phyloP scores from a whole-genome alignment of 768 basidiomycete genomes.

The Polyporus arcularius region DNA sequence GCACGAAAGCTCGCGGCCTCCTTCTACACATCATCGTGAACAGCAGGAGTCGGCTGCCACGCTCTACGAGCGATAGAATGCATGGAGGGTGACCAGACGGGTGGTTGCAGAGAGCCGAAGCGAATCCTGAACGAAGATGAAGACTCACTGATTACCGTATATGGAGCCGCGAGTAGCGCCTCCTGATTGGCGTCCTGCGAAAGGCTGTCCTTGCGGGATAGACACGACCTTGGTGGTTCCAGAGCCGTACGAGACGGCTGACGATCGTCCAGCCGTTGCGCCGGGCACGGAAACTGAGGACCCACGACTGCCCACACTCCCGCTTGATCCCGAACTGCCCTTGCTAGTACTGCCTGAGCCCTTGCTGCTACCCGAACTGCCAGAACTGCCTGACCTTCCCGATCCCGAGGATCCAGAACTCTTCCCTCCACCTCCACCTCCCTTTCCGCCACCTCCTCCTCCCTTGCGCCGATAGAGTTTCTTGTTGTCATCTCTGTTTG shows the following conservation, averaged over 20 bases:
- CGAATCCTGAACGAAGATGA: neutral
- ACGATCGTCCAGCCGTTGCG: constrained; percentile 22
- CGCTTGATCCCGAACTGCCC: constrained; percentile 3
- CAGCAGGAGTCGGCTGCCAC: too few species aligned
- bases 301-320: constrained; percentile 9
- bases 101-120: too few species aligned
- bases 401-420: constrained; percentile 10
- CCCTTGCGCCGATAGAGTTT: constrained; percentile 23
- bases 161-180: constrained; percentile 45
- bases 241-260: constrained; percentile 27
- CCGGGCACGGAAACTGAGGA: constrained; percentile 23
- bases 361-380: neutral
- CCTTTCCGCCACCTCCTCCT: constrained; percentile 22
- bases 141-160: constrained; percentile 8
- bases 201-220: constrained; percentile 31
- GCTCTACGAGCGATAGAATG: neutral
- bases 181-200: constrained; percentile 45
- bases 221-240: constrained; percentile 27
- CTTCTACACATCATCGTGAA: too few species aligned
- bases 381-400: constrained; percentile 13
- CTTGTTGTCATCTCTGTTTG: constrained; percentile 8
- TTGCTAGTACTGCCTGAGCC: neutral
- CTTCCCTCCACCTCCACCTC: constrained; percentile 23
- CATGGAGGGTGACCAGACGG: too few species aligned
- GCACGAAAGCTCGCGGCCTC: too few species aligned